Base-by-base conservation (phyloP, 2,329 filamentous ascomycete species). In the Penicillium sp. region DNA sequence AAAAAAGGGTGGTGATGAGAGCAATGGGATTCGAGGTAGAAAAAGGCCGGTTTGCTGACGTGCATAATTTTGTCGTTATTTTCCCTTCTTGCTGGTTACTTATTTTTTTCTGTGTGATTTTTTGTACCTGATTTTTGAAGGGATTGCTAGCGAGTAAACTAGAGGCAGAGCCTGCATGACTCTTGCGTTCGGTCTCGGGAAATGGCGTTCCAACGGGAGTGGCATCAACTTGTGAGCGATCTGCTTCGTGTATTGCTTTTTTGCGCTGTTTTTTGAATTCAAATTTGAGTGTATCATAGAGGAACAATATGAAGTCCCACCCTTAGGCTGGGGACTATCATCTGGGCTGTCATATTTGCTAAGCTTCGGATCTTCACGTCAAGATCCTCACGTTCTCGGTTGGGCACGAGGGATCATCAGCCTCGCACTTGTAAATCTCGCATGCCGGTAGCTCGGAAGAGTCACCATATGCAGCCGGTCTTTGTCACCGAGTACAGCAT, bases 271-370 rank as follows among this genome's bases (percentile, higher is more conserved):
- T 47, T 11, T 33, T 36, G 10, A 16, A n/a, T 33, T n/a, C 7
- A 25, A 44, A 10, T 44, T 36, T 39, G 27, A 44, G 13, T 60
- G 51, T 58, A 56, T 35, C 46, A 56, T 54, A 51, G 24, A 3
- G 44, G 18, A 40, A 16, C 22, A 16, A 41, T 13, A 4, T 25
- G 39, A 27, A 28, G 24, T 38, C 25, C n/a, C 14, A 22, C 2
- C 20, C 20, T 22, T 22, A 22, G 20, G 20, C 20, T 4, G 22
- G 8, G 16, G 25, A n/a, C 44, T 31, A 56, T 45, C 39, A 39
- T 28, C 18, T 22, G 38, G 18, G 22, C 45, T 51, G 42, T 52
- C 53, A 48, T 44, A 27, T 48, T 36, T 36, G 14, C 50, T 48
- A 49, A 53, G 43, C 43, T 38, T 31, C 43, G 27, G 39, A 45